A percentile compares a stretch with the other conserved stretches of the same genome.
These are phyloP conservation scores for Fermentozyma sake DNA, from an alignment of 1,139 yeast genomes.

Conservation along the genomic window DNA sequence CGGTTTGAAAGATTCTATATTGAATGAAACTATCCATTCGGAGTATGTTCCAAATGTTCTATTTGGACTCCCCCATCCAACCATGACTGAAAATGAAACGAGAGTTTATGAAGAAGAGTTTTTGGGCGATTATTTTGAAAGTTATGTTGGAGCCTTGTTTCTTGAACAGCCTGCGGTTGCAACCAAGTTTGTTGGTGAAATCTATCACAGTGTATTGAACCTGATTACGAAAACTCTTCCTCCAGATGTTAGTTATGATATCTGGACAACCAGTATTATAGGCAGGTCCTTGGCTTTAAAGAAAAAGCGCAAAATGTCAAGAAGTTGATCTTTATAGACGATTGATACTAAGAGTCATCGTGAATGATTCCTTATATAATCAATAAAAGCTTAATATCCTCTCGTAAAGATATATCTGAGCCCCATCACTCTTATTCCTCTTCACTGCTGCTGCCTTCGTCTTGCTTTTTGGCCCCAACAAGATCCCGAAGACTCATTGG, in stretches of 20 bases:
- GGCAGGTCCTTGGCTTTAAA: slow-evolving; percentile 12
- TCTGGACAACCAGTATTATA: slow-evolving; percentile 13
- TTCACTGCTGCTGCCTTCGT: slow-evolving; percentile 36
- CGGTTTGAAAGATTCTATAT: slow-evolving; percentile 30
- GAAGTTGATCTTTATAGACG: too few species aligned
- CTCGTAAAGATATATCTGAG: too few species aligned
- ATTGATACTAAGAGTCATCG: too few species aligned
- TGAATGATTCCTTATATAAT: too few species aligned
- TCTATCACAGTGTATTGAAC: slow-evolving; percentile 28
- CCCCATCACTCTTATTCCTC: slow-evolving; percentile 32
- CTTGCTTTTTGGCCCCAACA: slow-evolving; percentile 20
- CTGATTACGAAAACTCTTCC: slow-evolving; percentile 20
- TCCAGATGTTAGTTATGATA: slow-evolving; percentile 13
- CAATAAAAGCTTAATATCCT: too few species aligned
- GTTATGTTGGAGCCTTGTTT: slow-evolving; percentile 41
- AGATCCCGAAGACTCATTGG: slow-evolving; percentile 41
- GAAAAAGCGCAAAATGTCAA: too few species aligned
- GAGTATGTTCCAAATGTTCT: slow-evolving; percentile 11
- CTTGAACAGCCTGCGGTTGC: slow-evolving; percentile 39
- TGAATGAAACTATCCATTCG: slow-evolving; percentile 9
- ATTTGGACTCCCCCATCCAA: slow-evolving; percentile 10
- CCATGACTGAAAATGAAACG: slow-evolving; percentile 16
- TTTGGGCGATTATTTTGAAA: slow-evolving; percentile 42
- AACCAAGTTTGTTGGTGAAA: slow-evolving; percentile 28
- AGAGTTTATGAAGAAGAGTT: slow-evolving; percentile 40